Conservation (phyloP, 129 eudicot genomes). For the Tagetes erecta region DNA sequence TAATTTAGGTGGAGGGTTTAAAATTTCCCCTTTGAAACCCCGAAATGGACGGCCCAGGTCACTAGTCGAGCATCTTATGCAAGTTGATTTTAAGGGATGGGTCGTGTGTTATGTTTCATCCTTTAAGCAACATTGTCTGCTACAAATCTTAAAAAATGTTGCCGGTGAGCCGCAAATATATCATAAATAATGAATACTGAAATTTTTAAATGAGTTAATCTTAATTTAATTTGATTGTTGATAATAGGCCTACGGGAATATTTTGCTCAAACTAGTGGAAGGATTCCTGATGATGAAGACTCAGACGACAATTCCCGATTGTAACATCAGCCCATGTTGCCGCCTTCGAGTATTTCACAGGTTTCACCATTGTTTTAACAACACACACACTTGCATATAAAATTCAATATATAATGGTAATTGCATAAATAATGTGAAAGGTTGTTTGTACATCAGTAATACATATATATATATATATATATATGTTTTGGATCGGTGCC, state of each 20-base stretch:
- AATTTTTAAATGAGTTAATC: neutral
- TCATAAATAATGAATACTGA: neutral
- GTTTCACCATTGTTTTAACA: no score
- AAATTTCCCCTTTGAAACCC: conserved; percentile 87
- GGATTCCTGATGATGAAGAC: no score
- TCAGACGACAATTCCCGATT: conserved; percentile 24
- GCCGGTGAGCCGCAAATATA: conserved; percentile 64
- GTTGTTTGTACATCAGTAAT: no score
- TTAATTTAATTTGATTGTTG: conserved; percentile 7
- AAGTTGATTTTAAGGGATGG: conserved; percentile 96
- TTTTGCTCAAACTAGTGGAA: conserved; percentile 82
- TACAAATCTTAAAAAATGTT: conserved; percentile 94
- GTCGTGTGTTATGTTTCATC: conserved; percentile 86
- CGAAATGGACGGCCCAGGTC: conserved; percentile 94
- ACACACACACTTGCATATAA: no score
- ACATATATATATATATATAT: no score
- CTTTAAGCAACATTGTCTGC: conserved; percentile 92
- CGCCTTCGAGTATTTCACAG: no score
- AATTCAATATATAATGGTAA: no score
- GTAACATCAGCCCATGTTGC: conserved; percentile 16
- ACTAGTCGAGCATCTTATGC: conserved; percentile 97
- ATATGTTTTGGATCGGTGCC: no score
- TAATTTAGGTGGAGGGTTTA: conserved; percentile 88
- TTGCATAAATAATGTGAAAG: no score
- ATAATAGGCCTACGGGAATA: conserved; percentile 86